Percentiles rank a stretch among this genome's conserved stretches.
Evolutionary conservation across 768 basidiomycete genomes (phyloP).

Genomic region (Lactarius tabidus): DNA sequence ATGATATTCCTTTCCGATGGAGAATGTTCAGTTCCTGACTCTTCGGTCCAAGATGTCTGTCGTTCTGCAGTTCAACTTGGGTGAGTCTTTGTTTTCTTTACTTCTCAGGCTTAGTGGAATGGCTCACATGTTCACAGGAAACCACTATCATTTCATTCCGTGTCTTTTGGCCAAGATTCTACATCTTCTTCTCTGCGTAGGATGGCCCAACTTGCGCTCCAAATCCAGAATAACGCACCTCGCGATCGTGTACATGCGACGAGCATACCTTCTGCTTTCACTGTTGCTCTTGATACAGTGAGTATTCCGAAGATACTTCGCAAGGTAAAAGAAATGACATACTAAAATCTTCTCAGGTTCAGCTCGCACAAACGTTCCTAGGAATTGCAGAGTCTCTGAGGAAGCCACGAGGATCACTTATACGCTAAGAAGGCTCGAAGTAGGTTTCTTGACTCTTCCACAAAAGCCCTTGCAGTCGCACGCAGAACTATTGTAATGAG

Average conservation of each 20-base stretch:
- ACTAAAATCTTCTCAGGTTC: slow-evolving; percentile 36
- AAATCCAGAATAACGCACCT: slow-evolving; percentile 43
- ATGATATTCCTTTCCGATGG: slow-evolving; percentile 59
- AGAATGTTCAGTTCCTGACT: slow-evolving; percentile 41
- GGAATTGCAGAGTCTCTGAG: slow-evolving; percentile 53
- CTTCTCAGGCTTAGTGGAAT: background rate
- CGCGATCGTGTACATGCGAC: slow-evolving; percentile 31
- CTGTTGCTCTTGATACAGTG: slow-evolving; percentile 35
- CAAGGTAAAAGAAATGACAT: background rate
- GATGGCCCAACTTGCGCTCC: slow-evolving; percentile 49
- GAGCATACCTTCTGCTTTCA: slow-evolving; percentile 35
- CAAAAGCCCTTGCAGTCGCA: background rate
- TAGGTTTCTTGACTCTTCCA: background rate
- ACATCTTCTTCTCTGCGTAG: slow-evolving; percentile 35
- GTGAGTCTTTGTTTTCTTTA: slow-evolving; percentile 28
- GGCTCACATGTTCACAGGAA: slow-evolving; percentile 35
- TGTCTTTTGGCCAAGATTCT: slow-evolving; percentile 45
- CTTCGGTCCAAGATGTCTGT: slow-evolving; percentile 38
- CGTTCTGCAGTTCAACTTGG: slow-evolving; percentile 42
- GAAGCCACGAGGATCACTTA: slow-evolving; percentile 48
- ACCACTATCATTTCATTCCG: slow-evolving; percentile 52
- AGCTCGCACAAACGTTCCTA: slow-evolving; percentile 50
- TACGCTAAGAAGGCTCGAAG: slow-evolving; percentile 27
- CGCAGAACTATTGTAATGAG: no score
- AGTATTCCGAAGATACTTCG: background rate